Base-by-base conservation (phyloP, 306 rosid species). In the Prunus mume region DNA sequence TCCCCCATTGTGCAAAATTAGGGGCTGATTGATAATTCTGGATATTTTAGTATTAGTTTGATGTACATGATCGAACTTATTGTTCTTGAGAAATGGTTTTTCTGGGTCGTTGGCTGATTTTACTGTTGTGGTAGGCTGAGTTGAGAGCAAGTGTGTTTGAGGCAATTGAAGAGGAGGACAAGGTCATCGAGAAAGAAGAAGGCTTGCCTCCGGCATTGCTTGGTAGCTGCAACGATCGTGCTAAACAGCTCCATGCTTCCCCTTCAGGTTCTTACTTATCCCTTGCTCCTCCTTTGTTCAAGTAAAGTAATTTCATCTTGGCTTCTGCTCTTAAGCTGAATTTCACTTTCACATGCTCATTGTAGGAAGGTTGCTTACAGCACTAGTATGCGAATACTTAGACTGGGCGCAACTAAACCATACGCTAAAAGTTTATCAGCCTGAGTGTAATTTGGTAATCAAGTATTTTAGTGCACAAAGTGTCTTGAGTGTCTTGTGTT, bases 361-460 rank as follows among this genome's bases (percentile, higher is more conserved):
- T 91, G 88, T 93, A 96, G 99, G 99, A 63, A 88, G 98, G 82
- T 89, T 96, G 63, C 93, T 96, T 55, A 93, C 98, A 62, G 92
- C 99, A 17, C 76, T 96, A 75, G 70, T 96, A 74, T 93, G 99
- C 22, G 99, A 96, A 82, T 96, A 96, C 85, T 81, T 96, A 32
- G 98, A 96, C 85, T 96, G 99, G 98, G 97, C 99, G 3, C 99
- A 95, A 74, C 89, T 95, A 68, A 95, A 78, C 79, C 99, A 95
- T 84, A 89, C 99, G 0, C 82, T 96, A 1, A 96, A 96, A 84
- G 99, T 96, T 65, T 96, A 96, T 83, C 90, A 87, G 68, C 99
- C 99, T 0, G 99, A 96, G 81, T 96, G 98, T 82, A 96, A 96
- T 85, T 83, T 96, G 98, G 99, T 96, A 93, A 88, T 86, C 62